phyloP scores from a whole-genome alignment of 768 basidiomycete genomes.

The Pleurotus eryngii region DNA sequence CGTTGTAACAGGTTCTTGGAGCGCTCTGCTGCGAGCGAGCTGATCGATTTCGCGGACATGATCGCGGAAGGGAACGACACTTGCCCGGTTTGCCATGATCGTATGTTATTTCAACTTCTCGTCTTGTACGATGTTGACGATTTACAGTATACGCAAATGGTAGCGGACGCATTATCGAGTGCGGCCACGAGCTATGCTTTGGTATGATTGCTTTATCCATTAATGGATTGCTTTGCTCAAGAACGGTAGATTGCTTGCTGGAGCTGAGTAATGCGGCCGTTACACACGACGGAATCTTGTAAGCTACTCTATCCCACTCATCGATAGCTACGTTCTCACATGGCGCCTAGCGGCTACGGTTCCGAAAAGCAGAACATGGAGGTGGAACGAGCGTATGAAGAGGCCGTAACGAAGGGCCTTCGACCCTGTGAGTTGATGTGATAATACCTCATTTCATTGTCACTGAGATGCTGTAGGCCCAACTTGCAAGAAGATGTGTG shows the following conservation, averaged over 20 bases:
- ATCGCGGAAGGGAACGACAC: slow-evolving; percentile 37
- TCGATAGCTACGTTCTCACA: neutral
- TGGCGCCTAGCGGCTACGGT: slow-evolving; percentile 36
- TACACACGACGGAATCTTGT: slow-evolving; percentile 61
- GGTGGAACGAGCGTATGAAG: slow-evolving; percentile 48
- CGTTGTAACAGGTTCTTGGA: slow-evolving; percentile 36
- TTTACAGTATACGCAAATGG: slow-evolving; percentile 41
- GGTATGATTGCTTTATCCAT: slow-evolving; percentile 29
- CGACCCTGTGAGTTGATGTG: slow-evolving; percentile 47
- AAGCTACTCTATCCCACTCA: slow-evolving; percentile 15
- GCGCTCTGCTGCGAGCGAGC: slow-evolving; percentile 41
- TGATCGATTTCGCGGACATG: slow-evolving; percentile 45
- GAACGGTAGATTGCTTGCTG: slow-evolving; percentile 47
- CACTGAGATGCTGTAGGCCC: slow-evolving; percentile 40
- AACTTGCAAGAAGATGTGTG: slow-evolving; percentile 64
- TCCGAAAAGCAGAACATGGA: slow-evolving; percentile 33
- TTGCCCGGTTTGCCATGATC: slow-evolving; percentile 69
- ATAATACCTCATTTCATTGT: neutral
- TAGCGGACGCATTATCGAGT: slow-evolving; percentile 58
- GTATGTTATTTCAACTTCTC: slow-evolving; percentile 28
- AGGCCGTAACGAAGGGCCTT: slow-evolving; percentile 57
- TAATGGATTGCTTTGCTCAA: neutral
- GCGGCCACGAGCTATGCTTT: slow-evolving; percentile 66
- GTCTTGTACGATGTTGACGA: neutral
- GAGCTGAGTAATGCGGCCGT: slow-evolving; percentile 50